Conservation (phyloP, 805 yeast species). For the Ogataea populi-albae region DNA sequence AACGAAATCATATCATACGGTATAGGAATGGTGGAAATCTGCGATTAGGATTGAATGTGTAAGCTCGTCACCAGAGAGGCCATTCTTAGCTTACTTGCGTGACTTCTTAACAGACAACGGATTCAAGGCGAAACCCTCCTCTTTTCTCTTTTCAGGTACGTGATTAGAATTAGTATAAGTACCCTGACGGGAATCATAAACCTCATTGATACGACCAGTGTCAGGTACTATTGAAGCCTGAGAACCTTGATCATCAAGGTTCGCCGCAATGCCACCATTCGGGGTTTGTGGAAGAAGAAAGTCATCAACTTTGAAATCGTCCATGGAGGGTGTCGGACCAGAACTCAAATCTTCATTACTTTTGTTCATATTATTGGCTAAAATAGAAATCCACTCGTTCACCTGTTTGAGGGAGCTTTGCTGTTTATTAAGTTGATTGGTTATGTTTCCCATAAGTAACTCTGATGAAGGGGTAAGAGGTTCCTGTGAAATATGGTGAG, state of each 20-base stretch:
- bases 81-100: constrained; percentile 6
- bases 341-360: constrained; percentile 14
- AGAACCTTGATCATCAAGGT: too few species aligned
- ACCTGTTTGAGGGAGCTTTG: constrained; percentile 54
- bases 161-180: constrained; percentile 1
- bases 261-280: constrained; percentile 14
- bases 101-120: constrained; percentile 5
- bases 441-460: constrained; percentile 38
- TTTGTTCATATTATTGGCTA: constrained; percentile 16
- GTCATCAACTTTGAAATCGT: constrained; percentile 35
- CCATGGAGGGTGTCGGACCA: constrained; percentile 23
- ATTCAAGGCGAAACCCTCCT: constrained; percentile 3
- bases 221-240: too few species aligned
- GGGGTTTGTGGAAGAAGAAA: constrained; percentile 31
- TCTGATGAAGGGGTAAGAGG: constrained; percentile 18
- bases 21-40: constrained; percentile 3
- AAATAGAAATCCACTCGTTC: constrained; percentile 51
- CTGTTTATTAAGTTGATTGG: constrained; percentile 45
- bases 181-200: constrained; percentile 7
- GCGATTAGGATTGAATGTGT: too few species aligned
- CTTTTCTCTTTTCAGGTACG: constrained; percentile 3
- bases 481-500: constrained; percentile 10
- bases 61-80: too few species aligned
- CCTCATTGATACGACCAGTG: constrained; percentile 12
- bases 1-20: constrained; percentile 1